These are phyloP conservation scores for Moniliella sp. DNA, from an alignment of 1,284 basidiomycete genomes.

Conservation along the genomic window DNA sequence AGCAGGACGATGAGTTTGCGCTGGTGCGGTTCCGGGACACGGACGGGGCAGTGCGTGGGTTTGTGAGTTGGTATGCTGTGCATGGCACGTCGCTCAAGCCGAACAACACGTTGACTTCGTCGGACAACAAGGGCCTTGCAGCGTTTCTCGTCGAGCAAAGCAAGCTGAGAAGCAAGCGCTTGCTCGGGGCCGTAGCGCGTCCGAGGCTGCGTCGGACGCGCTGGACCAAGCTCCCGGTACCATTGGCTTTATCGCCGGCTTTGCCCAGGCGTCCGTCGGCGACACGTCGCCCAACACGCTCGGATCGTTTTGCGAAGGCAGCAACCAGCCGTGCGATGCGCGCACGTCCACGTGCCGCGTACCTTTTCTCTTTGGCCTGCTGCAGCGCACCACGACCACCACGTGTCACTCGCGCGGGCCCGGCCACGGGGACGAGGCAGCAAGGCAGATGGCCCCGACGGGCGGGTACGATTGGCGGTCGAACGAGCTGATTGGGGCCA, in stretches of 20 bases:
- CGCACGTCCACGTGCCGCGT: conserved; percentile 18
- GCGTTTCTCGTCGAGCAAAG: conserved; percentile 9
- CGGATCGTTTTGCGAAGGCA: conserved; percentile 17
- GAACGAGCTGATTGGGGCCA: conserved; percentile 19
- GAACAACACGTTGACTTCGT: conserved; percentile 22
- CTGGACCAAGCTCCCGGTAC: conserved; percentile 11
- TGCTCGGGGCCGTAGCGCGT: not conserved
- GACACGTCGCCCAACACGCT: conserved; percentile 23
- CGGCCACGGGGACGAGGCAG: conserved; percentile 10
- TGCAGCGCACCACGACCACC: conserved; percentile 9
- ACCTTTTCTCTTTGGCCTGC: too few relatives aligned
- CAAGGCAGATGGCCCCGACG: conserved; percentile 9
- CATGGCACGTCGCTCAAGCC: conserved; percentile 41
- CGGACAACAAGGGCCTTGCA: conserved; percentile 22
- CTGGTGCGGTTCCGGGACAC: conserved; percentile 15
- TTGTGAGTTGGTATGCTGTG: conserved; percentile 48
- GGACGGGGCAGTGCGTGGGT: conserved; percentile 6
- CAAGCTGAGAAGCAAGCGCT: too few relatives aligned
- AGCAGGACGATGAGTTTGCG: conserved; percentile 20
- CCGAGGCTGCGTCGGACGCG: conserved; percentile 5
- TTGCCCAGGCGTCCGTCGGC: conserved; percentile 17
- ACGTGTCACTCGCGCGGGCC: conserved; percentile 19
- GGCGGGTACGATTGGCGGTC: conserved; percentile 16
- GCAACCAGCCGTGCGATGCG: conserved; percentile 15
- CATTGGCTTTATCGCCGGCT: conserved; percentile 16